A percentile compares a stretch with the other conserved stretches of the same genome.
Conservation (phyloP, 805 yeast genomes). For the Metschnikowia gelsemii region DNA sequence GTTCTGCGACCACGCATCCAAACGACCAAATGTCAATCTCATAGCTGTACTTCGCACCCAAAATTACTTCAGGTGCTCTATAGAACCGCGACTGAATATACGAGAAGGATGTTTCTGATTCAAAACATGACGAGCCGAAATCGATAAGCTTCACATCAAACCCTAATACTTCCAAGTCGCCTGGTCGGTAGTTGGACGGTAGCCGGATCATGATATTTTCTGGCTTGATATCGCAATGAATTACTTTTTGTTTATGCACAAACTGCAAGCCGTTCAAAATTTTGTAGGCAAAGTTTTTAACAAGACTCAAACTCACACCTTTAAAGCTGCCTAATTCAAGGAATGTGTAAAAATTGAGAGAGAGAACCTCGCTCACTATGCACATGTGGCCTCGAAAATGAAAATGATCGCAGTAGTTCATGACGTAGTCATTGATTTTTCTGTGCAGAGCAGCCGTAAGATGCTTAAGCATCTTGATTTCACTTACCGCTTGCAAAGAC, state of each 20-base stretch:
- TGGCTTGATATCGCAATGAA: slow-evolving; percentile 87
- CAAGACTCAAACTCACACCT: slow-evolving; percentile 46
- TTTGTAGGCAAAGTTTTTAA: slow-evolving; percentile 51
- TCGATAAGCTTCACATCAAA: slow-evolving; percentile 69
- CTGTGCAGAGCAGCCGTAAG: slow-evolving; percentile 27
- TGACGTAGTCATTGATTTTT: slow-evolving; percentile 32
- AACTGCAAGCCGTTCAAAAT: slow-evolving; percentile 58
- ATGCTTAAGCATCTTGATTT: slow-evolving; percentile 62
- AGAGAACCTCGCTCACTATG: slow-evolving; percentile 70
- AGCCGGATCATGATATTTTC: slow-evolving; percentile 68
- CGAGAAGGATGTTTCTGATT: slow-evolving; percentile 45
- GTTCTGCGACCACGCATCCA: slow-evolving; percentile 61
- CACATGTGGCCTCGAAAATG: slow-evolving; percentile 81
- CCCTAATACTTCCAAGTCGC: slow-evolving; percentile 32
- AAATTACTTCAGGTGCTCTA: slow-evolving; percentile 73
- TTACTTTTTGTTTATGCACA: slow-evolving; percentile 54
- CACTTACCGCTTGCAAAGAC: slow-evolving; percentile 76
- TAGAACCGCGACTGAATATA: slow-evolving; percentile 67
- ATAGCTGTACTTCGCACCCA: slow-evolving; percentile 61
- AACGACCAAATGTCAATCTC: slow-evolving; percentile 86
- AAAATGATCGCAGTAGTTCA: slow-evolving; percentile 66
- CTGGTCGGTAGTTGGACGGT: slow-evolving; percentile 22
- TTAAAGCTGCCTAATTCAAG: slow-evolving; percentile 49
- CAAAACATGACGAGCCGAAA: slow-evolving; percentile 67
- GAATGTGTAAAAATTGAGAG: slow-evolving; percentile 63